phyloP scores from a whole-genome alignment of 1,284 basidiomycete species.

The Thelephora terrestris region DNA sequence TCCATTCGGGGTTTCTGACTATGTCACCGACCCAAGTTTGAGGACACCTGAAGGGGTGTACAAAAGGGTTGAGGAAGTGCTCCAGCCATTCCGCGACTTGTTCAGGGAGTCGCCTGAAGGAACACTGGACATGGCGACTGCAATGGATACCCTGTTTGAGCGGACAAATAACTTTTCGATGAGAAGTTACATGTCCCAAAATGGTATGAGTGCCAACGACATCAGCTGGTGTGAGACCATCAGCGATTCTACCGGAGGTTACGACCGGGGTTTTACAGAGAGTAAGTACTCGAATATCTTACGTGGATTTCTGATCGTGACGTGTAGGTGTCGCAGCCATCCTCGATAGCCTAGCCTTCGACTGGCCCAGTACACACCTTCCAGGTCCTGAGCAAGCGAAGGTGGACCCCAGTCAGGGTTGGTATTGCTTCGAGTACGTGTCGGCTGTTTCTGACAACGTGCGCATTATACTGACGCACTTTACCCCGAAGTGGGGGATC shows the following conservation, averaged over 20 bases:
- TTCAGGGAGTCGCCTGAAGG: slow-evolving; percentile 18
- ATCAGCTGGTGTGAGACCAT: slow-evolving; percentile 18
- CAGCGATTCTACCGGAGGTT: slow-evolving; percentile 6
- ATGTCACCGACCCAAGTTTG: neutral
- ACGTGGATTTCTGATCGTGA: slow-evolving; percentile 14
- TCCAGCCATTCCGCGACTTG: neutral
- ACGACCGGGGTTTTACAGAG: slow-evolving; percentile 14
- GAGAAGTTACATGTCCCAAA: neutral
- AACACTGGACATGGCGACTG: slow-evolving; percentile 15
- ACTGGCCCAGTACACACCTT: neutral
- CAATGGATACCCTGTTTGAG: too few relatives aligned
- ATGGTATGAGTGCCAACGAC: slow-evolving; percentile 8
- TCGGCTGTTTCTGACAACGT: neutral
- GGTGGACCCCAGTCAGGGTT: too few relatives aligned
- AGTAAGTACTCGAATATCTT: too few relatives aligned
- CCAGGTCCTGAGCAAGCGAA: neutral
- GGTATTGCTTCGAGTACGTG: slow-evolving; percentile 8
- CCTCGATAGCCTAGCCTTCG: neutral
- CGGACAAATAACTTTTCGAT: neutral
- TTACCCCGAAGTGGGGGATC: neutral
- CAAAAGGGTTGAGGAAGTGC: too few relatives aligned
- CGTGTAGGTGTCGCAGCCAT: slow-evolving; percentile 3
- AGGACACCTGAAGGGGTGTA: slow-evolving; percentile 22
- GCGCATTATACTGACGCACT: neutral
- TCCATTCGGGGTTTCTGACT: neutral